Conservation (phyloP, 169 alveolate species). For the Plasmodium coatneyi region DNA sequence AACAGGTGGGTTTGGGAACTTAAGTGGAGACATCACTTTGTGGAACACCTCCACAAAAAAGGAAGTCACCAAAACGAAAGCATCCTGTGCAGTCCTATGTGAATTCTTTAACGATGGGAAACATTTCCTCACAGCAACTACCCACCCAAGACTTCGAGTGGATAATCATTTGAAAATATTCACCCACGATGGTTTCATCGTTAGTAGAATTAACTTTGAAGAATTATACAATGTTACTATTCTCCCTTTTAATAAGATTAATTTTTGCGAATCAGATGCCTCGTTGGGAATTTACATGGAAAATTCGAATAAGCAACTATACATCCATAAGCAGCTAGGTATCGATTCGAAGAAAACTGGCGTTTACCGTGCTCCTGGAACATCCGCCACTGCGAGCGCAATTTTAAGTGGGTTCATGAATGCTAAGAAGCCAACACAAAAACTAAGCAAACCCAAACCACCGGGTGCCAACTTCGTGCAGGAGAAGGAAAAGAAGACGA, state of each 20-base stretch:
- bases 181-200: constrained; percentile 83
- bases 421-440: not conserved
- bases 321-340: constrained; percentile 67
- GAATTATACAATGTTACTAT: constrained; percentile 79
- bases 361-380: constrained; percentile 84
- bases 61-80: constrained; percentile 82
- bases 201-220: constrained; percentile 77
- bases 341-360: constrained; percentile 63
- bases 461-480: not conserved
- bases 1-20: constrained; percentile 93
- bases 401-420: not conserved
- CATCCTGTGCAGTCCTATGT: constrained; percentile 85
- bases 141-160: constrained; percentile 92
- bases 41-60: constrained; percentile 86
- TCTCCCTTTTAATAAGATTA: constrained; percentile 60
- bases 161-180: constrained; percentile 89
- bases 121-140: constrained; percentile 90
- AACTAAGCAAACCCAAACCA: not conserved
- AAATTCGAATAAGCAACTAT: not conserved
- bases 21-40: constrained; percentile 92
- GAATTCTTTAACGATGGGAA: constrained; percentile 86
- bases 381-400: not conserved
- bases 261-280: constrained; percentile 7
- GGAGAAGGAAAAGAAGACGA: not conserved
- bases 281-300: constrained; percentile 1